Evolutionary conservation across 106 monocot species (phyloP).

Genomic region (Phalaenopsis aphrodite): DNA sequence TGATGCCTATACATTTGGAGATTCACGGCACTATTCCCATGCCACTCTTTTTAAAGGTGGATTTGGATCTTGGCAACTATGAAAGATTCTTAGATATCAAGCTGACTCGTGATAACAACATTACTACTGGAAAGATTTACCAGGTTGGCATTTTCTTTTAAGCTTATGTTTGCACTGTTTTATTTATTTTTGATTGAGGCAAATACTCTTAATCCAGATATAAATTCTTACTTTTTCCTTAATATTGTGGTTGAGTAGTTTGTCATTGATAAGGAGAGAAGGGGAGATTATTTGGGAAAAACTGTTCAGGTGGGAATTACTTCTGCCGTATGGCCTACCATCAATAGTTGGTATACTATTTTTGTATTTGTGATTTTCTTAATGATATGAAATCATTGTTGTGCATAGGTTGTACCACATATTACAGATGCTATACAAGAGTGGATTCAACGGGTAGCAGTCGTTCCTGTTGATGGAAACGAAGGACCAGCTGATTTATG

Average conservation of each 20-base stretch:
- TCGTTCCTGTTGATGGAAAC: slow-evolving; percentile 77
- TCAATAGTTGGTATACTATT: not conserved
- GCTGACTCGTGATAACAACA: slow-evolving; percentile 61
- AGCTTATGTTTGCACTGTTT: too few species aligned
- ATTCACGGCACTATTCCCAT: too few species aligned
- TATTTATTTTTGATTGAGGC: not conserved
- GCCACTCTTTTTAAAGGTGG: slow-evolving; percentile 33
- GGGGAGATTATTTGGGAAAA: slow-evolving; percentile 65
- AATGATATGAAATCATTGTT: not conserved
- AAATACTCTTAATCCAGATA: not conserved
- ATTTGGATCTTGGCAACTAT: slow-evolving; percentile 68
- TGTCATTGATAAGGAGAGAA: slow-evolving; percentile 68
- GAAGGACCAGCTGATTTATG: slow-evolving; percentile 85
- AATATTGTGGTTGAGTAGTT: slow-evolving; percentile 18
- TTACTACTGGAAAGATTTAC: slow-evolving; percentile 69
- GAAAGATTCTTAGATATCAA: slow-evolving; percentile 54
- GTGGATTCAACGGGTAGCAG: slow-evolving; percentile 78
- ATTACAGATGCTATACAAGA: slow-evolving; percentile 91
- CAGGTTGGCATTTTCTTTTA: slow-evolving; percentile 26
- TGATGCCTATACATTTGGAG: too few species aligned
- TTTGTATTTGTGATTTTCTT: not conserved
- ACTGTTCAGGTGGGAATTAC: slow-evolving; percentile 48
- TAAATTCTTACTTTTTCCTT: not conserved
- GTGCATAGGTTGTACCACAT: slow-evolving; percentile 68
- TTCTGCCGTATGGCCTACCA: not conserved